Base-by-base conservation (phyloP, 2,329 filamentous ascomycete genomes). In the Exophiala calicioides region DNA sequence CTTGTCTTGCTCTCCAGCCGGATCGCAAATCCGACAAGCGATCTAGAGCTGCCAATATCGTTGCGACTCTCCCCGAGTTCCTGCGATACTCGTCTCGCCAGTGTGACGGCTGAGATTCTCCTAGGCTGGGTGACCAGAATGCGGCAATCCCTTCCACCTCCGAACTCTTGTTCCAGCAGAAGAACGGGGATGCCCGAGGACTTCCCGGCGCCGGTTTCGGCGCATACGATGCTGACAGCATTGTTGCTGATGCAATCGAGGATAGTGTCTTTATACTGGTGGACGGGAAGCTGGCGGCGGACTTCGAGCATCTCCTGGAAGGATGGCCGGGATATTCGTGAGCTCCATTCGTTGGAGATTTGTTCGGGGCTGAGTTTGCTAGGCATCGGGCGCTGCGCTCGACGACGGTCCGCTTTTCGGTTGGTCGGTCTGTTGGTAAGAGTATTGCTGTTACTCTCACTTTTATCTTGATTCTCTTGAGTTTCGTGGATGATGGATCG, bases 171-270 rank as follows among this genome's bases (percentile, higher is more conserved):
- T 65, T 98, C 93, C 5, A 98, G 74, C 43, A 98, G 80, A 63
- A 94, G 97, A 0, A 90, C 85, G 4, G 93, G 93, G n/a, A 96
- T 86, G 62, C 98, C 93, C 0, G 93, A 98, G 67, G 90, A 96
- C 73, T 98, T 98, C 55, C 93, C 93, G 65, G 84, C 96, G 58
- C 93, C 93, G 2, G 93, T 98, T 69, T 98, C 93, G 64, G 93
- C 93, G 64, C 91, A 97, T 21, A 98, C 81, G 50, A 98, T 96
- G 7, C 93, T 84, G 7, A 95, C 86, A 61, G 93, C 90, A 56
- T 95, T 80, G 16, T 79, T 75, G 35, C 88, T 84, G 21, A 98
- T 84, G 2, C 87, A 80, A 19, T 81, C 75, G 9, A 97, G 71
- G 5, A 96, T 89, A 38, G 88, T 79, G 9, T 87, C 73, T 56